phyloP scores from a whole-genome alignment of 768 basidiomycete species.

The Lepiota brunneoincarnata region DNA sequence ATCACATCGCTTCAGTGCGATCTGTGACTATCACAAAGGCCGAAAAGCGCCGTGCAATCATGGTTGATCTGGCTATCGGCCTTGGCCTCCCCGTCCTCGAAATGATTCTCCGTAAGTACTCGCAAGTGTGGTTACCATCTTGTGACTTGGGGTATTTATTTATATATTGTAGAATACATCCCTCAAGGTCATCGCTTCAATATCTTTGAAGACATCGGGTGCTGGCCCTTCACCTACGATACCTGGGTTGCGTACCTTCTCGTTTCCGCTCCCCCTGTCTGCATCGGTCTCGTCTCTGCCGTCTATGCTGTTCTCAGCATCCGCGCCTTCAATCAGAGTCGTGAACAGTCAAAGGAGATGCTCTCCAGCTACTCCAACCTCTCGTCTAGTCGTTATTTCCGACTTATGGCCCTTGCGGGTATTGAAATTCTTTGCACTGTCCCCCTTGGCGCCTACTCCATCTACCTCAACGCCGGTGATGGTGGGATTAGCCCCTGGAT shows the following conservation, averaged over 20 bases:
- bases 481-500: conserved; percentile 40
- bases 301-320: conserved; percentile 38
- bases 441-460: conserved; percentile 36
- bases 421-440: conserved; percentile 46
- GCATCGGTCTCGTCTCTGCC: conserved; percentile 38
- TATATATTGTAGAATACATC: conserved; percentile 41
- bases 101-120: conserved; percentile 42
- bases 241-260: conserved; percentile 43
- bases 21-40: conserved; percentile 48
- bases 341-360: conserved; percentile 40
- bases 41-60: conserved; percentile 49
- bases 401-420: conserved; percentile 53
- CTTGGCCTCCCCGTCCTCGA: conserved; percentile 50
- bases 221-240: conserved; percentile 48
- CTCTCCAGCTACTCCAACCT: conserved; percentile 39
- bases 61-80: conserved; percentile 50
- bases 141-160: not conserved
- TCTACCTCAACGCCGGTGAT: conserved; percentile 33
- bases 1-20: conserved; percentile 52
- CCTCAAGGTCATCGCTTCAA: conserved; percentile 59
- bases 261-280: conserved; percentile 37
- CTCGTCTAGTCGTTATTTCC: conserved; percentile 46
- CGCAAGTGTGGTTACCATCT: not conserved
- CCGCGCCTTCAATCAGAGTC: conserved; percentile 37
- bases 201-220: conserved; percentile 58